These are phyloP conservation scores for Colletotrichum graminicola DNA, from an alignment of 2,329 filamentous ascomycete species.

Conservation along the genomic window DNA sequence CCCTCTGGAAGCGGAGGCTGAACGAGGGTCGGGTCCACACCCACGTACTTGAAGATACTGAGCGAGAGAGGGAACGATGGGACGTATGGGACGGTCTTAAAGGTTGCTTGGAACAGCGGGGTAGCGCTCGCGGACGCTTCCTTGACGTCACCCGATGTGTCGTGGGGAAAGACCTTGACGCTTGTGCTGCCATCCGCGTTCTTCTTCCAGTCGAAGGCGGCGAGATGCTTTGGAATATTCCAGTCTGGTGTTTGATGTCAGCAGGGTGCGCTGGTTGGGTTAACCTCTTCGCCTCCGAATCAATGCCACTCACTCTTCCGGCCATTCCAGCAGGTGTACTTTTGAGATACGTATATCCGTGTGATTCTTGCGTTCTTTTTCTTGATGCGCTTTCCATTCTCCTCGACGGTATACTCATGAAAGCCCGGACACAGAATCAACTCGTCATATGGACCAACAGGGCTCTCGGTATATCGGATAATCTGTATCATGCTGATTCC, in stretches of 20 bases:
- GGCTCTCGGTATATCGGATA: conserved; percentile 63
- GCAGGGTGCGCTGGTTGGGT: no score
- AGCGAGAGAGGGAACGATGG: conserved; percentile 60
- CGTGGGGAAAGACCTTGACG: conserved; percentile 61
- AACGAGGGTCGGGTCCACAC: conserved; percentile 58
- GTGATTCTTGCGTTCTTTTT: conserved; percentile 59
- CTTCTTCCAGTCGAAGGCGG: conserved; percentile 61
- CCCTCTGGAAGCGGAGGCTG: conserved; percentile 63
- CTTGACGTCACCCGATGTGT: conserved; percentile 48
- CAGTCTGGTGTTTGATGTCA: conserved; percentile 54
- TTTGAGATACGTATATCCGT: conserved; percentile 67
- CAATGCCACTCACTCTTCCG: conserved; percentile 56
- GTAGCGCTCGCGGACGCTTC: conserved; percentile 50
- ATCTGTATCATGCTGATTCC: conserved; percentile 64
- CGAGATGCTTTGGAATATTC: conserved; percentile 69
- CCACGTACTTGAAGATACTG: conserved; percentile 53
- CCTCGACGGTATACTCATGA: conserved; percentile 57
- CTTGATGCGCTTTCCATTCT: conserved; percentile 49
- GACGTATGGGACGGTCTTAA: conserved; percentile 56
- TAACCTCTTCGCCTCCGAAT: background rate
- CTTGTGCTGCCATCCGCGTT: conserved; percentile 52
- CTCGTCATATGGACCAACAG: conserved; percentile 68
- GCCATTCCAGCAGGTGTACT: conserved; percentile 65
- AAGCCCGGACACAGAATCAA: conserved; percentile 61
- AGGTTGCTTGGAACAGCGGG: conserved; percentile 62